Evolutionary conservation across 1,139 yeast genomes (phyloP).

Genomic region (Blastobotrys buckinghamii): DNA sequence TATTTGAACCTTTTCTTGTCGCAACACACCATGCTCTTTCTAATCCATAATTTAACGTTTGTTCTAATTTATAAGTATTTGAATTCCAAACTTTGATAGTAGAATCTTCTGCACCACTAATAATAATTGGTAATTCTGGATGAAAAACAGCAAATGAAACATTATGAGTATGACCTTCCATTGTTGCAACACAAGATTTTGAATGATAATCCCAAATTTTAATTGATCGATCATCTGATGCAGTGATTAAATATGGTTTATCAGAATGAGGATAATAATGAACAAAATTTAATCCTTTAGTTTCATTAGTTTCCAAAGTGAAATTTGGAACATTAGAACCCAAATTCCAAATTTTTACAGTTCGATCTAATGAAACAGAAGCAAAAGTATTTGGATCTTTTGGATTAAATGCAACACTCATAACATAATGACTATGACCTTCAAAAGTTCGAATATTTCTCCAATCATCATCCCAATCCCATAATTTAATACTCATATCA

Average conservation of each 20-base stretch:
- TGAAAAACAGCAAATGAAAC: constrained; percentile 97
- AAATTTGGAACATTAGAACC: constrained; percentile 88
- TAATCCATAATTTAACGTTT: constrained; percentile 81
- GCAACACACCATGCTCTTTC: constrained; percentile 98
- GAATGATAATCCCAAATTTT: constrained; percentile 98
- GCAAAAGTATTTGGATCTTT: constrained; percentile 98
- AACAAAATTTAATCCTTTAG: constrained; percentile 91
- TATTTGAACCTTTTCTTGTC: constrained; percentile 66
- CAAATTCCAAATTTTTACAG: constrained; percentile 94
- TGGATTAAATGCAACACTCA: constrained; percentile 93
- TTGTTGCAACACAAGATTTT: constrained; percentile 87
- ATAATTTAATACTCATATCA: constrained; percentile 82
- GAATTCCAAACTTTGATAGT: constrained; percentile 94
- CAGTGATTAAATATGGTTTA: constrained; percentile 88
- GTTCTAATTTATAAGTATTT: constrained; percentile 79
- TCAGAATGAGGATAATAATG: constrained; percentile 97
- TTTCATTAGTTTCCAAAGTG: constrained; percentile 85
- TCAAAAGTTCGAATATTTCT: constrained; percentile 82
- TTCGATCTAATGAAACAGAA: constrained; percentile 90
- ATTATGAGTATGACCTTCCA: constrained; percentile 89
- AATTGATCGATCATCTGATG: constrained; percentile 88
- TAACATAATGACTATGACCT: constrained; percentile 94
- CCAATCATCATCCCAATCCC: constrained; percentile 99
- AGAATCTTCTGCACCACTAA: constrained; percentile 87
- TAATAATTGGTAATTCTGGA: constrained; percentile 84